Conservation (phyloP, 805 yeast genomes). For the Phaffomyces antillensis region DNA sequence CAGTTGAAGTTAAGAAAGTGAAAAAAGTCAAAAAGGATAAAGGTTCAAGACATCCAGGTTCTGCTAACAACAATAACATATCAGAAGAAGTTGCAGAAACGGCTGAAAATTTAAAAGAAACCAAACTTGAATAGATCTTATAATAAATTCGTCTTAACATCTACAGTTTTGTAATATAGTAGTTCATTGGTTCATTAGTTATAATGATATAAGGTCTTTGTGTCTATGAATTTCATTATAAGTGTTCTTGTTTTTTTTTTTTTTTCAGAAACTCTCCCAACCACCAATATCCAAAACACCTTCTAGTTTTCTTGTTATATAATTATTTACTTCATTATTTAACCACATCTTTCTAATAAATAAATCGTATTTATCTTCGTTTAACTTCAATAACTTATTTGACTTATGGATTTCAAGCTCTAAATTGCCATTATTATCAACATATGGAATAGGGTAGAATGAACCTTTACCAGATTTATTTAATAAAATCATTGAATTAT, state of each 20-base stretch:
- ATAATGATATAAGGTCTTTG: too few relatives aligned
- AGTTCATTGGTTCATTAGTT: too few relatives aligned
- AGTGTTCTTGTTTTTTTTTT: not conserved
- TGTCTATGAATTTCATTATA: too few relatives aligned
- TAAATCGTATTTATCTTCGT: constrained; percentile 54
- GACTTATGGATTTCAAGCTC: constrained; percentile 68
- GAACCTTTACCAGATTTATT: constrained; percentile 69
- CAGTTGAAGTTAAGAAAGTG: constrained; percentile 51
- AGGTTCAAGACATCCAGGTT: constrained; percentile 88
- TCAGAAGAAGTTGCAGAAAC: constrained; percentile 20
- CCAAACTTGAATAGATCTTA: constrained; percentile 24
- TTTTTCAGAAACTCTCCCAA: constrained; percentile 49
- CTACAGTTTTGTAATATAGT: too few relatives aligned
- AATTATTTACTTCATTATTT: constrained; percentile 68
- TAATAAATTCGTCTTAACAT: too few relatives aligned
- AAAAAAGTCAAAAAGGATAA: constrained; percentile 78
- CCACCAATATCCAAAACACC: constrained; percentile 84
- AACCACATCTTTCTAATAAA: constrained; percentile 67
- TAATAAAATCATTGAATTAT: constrained; percentile 54
- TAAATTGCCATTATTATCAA: constrained; percentile 81
- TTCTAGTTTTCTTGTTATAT: constrained; percentile 74
- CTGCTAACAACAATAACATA: constrained; percentile 29
- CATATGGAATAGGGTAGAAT: constrained; percentile 75
- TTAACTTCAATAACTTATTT: constrained; percentile 57
- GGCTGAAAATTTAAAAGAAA: not conserved